Base-by-base conservation (phyloP, 129 eudicot species). In the Chrysanthemum seticuspe region DNA sequence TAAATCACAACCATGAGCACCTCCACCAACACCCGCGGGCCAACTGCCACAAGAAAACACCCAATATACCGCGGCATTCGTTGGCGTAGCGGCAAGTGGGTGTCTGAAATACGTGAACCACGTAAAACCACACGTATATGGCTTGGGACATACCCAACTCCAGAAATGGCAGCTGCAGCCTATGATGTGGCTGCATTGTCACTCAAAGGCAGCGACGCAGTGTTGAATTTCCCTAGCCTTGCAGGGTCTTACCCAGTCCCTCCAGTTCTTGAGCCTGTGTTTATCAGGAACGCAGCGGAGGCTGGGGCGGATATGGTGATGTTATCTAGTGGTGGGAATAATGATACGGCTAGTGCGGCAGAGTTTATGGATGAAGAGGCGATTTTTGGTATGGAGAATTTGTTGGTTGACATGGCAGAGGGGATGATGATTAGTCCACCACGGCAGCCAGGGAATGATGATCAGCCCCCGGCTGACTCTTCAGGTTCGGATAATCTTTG, bases 101-200 rank as follows among this genome's bases (percentile, higher is more conserved):
- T 78, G 15, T 74, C 83, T 0, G 86, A 83, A 48, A 75, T 78
- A 19, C 67, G 83, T 1, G 21, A 19, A 19, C 86, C 83, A 9
- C 67, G 68, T 10, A 78, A 83, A 63, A 69, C 82, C 16, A 69
- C 80, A 0, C 64, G 80, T 12, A 74, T 83, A 7, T 83, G 81
- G 86, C 86, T 83, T 0, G 86, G 86, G 19, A 83, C 86, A 0
- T 78, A 69, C 60, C 83, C 79, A 9, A 83, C 79, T 8, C 63
- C 86, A 0, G 86, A 83, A 73, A 71, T 83, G 75, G 86, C 83
- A 3, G 86, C 77, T 0, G 78, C 80, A 2, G 83, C 86, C 15
- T 74, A 83, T 23, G 86, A 83, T 27, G 86, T 55, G 40, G 86
- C 86, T 2, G 81, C 83, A 1, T 51, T 83, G 31, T 78, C 86